Percentiles rank a stretch among this genome's conserved stretches.
Conservation (phyloP, 208 protist genomes). For the Naegleria lovaniensis region DNA sequence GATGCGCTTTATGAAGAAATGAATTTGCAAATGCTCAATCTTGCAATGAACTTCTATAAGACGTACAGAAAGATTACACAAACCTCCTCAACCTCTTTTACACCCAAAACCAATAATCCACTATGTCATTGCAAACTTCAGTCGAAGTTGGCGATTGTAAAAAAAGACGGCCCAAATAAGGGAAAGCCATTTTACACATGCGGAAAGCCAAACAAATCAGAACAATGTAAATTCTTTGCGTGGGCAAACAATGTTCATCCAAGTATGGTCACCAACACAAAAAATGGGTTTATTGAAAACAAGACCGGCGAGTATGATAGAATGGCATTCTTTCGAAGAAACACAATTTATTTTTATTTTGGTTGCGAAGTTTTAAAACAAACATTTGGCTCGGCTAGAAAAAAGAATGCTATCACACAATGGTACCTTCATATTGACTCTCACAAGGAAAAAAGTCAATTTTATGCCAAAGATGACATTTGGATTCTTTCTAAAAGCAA, state of each 20-base stretch:
- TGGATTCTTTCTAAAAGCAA: constrained; percentile 14
- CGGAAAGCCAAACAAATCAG: neutral
- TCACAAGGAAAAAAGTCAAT: neutral
- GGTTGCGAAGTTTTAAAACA: constrained; percentile 4
- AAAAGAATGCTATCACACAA: neutral
- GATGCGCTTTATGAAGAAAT: constrained; percentile 14
- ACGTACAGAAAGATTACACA: neutral
- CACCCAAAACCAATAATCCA: neutral
- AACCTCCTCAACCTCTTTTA: neutral
- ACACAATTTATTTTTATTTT: constrained; percentile 18
- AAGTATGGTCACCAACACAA: neutral
- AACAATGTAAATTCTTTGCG: constrained; percentile 17
- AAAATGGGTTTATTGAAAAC: neutral
- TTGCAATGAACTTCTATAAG: neutral
- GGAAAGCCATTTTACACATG: constrained; percentile 28
- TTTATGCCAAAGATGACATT: constrained; percentile 24
- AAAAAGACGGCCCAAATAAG: constrained; percentile 29
- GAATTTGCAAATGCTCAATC: constrained; percentile 9
- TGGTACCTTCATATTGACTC: neutral
- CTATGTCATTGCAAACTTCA: neutral
- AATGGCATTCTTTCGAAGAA: constrained; percentile 18
- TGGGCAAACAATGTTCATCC: constrained; percentile 14
- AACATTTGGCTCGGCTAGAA: neutral
- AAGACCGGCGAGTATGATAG: neutral
- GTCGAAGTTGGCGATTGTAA: neutral